These are phyloP conservation scores for Phytophthora parvispora DNA, from an alignment of 352 stramenopile genomes.

Conservation along the genomic window DNA sequence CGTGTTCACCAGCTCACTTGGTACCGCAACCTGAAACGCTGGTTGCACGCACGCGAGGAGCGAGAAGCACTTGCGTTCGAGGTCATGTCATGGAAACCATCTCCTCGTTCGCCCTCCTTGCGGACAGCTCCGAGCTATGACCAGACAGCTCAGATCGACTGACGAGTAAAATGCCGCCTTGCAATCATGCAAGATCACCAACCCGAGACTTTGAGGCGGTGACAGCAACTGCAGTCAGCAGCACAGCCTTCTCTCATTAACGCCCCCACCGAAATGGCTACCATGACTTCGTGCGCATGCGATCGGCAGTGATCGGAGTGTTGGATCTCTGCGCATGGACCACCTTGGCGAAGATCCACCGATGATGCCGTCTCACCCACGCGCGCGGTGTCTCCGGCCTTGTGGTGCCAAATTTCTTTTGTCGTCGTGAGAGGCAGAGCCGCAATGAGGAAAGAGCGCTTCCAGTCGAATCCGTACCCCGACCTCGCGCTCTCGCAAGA, in stretches of 20 bases:
- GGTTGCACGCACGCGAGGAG: too few relatives aligned
- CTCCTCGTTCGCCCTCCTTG: too few relatives aligned
- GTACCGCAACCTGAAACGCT: too few relatives aligned
- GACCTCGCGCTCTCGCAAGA: slow-evolving; percentile 5
- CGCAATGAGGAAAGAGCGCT: slow-evolving; percentile 8
- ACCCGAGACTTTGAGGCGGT: background rate
- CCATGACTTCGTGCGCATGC: background rate
- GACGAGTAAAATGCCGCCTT: too few relatives aligned
- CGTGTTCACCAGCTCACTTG: too few relatives aligned
- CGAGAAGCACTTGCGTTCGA: too few relatives aligned
- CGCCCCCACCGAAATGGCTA: background rate
- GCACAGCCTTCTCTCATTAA: background rate
- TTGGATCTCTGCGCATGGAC: slow-evolving; percentile 1
- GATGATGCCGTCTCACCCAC: background rate
- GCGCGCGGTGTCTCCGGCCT: background rate
- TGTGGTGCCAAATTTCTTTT: background rate
- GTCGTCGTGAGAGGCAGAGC: background rate
- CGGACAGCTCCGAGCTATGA: too few relatives aligned
- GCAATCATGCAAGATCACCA: too few relatives aligned
- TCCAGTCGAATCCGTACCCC: slow-evolving; percentile 21
- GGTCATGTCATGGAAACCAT: too few relatives aligned
- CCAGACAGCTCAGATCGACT: too few relatives aligned
- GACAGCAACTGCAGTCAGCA: too few relatives aligned
- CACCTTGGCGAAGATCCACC: background rate
- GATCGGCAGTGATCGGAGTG: background rate